Conservation (phyloP, 1,284 basidiomycete genomes). For the Mycosarcoma mackinlayi region DNA sequence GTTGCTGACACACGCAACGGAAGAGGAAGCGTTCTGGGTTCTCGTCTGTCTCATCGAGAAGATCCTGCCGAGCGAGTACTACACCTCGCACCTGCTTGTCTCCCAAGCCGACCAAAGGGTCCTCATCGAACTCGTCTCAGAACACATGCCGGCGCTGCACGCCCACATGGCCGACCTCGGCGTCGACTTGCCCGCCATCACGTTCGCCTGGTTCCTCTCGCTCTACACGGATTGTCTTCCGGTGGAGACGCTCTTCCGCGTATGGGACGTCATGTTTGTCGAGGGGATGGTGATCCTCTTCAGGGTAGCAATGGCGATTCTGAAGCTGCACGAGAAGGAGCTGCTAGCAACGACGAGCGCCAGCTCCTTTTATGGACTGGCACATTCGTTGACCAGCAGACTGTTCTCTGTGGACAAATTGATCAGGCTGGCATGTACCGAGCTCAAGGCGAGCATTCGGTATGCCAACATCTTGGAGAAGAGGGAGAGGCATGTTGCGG, state of each 20-base stretch:
- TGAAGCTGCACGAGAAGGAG: slow-evolving; percentile 84
- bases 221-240: slow-evolving; percentile 96
- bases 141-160: slow-evolving; percentile 80
- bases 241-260: slow-evolving; percentile 74
- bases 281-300: slow-evolving; percentile 89
- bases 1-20: slow-evolving; percentile 87
- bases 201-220: slow-evolving; percentile 97
- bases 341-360: slow-evolving; percentile 75
- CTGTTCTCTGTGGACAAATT: slow-evolving; percentile 92
- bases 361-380: slow-evolving; percentile 84
- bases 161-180: slow-evolving; percentile 81
- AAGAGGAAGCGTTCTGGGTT: slow-evolving; percentile 98
- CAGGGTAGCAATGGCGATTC: slow-evolving; percentile 85
- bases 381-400: slow-evolving; percentile 86
- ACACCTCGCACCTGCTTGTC: slow-evolving; percentile 72
- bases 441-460: slow-evolving; percentile 76
- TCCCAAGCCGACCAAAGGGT: slow-evolving; percentile 94
- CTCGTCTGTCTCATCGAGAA: slow-evolving; percentile 79
- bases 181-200: slow-evolving; percentile 91
- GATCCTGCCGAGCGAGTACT: slow-evolving; percentile 70
- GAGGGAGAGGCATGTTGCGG: slow-evolving; percentile 72
- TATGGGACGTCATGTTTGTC: slow-evolving; percentile 88
- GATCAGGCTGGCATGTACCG: slow-evolving; percentile 72
- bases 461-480: slow-evolving; percentile 78
- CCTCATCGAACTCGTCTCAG: slow-evolving; percentile 84